Percentiles rank a stretch among this genome's conserved stretches.
phyloP scores from a whole-genome alignment of 495 filamentous ascomycete genomes.

The Podospora sp. region DNA sequence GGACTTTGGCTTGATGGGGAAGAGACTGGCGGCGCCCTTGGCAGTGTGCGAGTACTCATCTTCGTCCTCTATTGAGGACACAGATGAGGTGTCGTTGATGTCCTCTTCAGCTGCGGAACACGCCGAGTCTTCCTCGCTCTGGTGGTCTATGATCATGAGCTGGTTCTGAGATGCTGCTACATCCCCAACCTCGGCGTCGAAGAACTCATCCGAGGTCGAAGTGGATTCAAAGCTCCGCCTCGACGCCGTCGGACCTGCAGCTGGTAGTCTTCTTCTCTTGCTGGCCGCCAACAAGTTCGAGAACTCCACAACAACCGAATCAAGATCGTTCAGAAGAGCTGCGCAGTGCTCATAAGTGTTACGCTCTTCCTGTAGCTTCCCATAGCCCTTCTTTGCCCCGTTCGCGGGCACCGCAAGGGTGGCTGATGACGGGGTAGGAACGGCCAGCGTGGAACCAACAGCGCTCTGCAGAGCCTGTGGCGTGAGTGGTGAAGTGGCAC shows the following conservation, averaged over 20 bases:
- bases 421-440: constrained; percentile 53
- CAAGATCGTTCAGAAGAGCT: constrained; percentile 78
- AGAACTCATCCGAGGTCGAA: constrained; percentile 83
- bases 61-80: constrained; percentile 62
- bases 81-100: constrained; percentile 61
- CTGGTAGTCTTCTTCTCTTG: constrained; percentile 71
- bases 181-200: constrained; percentile 80
- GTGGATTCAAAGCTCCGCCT: constrained; percentile 76
- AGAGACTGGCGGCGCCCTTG: constrained; percentile 56
- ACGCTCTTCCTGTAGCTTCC: constrained; percentile 51
- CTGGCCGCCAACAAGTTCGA: constrained; percentile 72
- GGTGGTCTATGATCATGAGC: constrained; percentile 72
- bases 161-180: constrained; percentile 55
- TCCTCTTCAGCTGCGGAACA: constrained; percentile 59
- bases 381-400: constrained; percentile 35
- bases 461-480: constrained; percentile 50
- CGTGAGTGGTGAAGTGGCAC: constrained; percentile 39
- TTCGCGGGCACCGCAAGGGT: constrained; percentile 37
- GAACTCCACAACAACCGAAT: constrained; percentile 80
- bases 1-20: constrained; percentile 72
- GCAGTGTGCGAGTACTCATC: constrained; percentile 39
- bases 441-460: constrained; percentile 59
- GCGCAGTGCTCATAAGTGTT: constrained; percentile 76
- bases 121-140: constrained; percentile 59
- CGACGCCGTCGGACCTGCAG: constrained; percentile 52